Base-by-base conservation (phyloP, 1,284 basidiomycete species). In the Puccinia brachypodii region DNA sequence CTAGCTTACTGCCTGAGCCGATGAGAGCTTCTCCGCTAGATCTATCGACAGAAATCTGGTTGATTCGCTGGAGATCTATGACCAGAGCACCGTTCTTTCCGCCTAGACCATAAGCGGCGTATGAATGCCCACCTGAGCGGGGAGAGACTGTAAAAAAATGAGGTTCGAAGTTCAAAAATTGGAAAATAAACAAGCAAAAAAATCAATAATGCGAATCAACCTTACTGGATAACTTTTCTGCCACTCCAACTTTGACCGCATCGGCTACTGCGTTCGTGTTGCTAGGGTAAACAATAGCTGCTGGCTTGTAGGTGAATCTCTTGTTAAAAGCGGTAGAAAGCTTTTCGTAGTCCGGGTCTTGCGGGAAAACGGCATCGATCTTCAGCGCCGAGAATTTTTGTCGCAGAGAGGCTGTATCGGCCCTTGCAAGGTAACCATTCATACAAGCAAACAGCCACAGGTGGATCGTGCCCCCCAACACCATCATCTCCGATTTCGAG, bases 1-100 rank as follows among this genome's bases (percentile, higher is more conserved):
- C 87, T 0, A 87, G 82, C 6, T 85, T 73, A n/a, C 84, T 84
- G 7, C 86, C 87, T 0, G 85, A 85, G 0, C 85, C 85, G 0
- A 87, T 83, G 9, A 82, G 64, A 25, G 85, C 87, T 19, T 82
- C 82, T 33, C 82, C 84, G 0, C 76, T 76, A 0, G 76, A 58
- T 14, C 19, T 36, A 36, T 71, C 50, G 19, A 79, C 42, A 14
- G 40, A 33, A 11, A 79, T 33, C 7, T 33, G 50, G 9, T 71
- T 79, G 1, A 79, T 33, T 33, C 47, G 44, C 19, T 38, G 11
- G 22, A 79, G 66, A 58, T 79, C 76, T 25, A 79, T 79, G 3
- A 79, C 76, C 25, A 79, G 38, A 36, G 38, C 44, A n/a, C 66
- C 64, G 62, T 71, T 69, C 22, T 2, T 53, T 3, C 47, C 76